Evolutionary conservation across 1,139 yeast genomes (phyloP), one percentile per base, ranked within the genome.

Genomic region (Yamadazyma jaroonii): DNA sequence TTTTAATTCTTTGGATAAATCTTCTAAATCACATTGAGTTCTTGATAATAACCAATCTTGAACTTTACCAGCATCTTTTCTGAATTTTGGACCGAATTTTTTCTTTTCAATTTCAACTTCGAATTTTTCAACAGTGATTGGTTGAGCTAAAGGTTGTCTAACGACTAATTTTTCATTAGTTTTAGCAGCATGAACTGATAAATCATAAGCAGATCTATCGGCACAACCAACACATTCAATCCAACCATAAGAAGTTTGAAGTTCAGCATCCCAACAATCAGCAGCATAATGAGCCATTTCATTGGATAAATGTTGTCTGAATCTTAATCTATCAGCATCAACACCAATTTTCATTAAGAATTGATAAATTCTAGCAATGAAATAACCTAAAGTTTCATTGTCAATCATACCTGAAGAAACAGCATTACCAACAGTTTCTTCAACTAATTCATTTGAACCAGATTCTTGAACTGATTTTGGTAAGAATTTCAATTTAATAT

Each of bases 271-370:
- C 99, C 99, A 94, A 74, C 99, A 94, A 69, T 94, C 99, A 50
- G 96, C 83, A 42, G 98, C 98, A 62, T 94, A 94, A 64, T 94
- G 99, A 20, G 99, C 99, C 99, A 94, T 94, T 72, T 94, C 99
- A 62, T 92, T 94, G 52, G 82, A 74, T 95, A 94, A 84, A 69
- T 94, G 99, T 72, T 94, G 98, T 75, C 99, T 85, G 79, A 94
- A 94, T 67, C 99, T 81, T 64, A 92, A 69, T 59, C 89, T 82
- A 39, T 69, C 61, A 43, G 83, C 74, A 61, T 92, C 90, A 47
- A 90, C 89, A 71, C 99, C 99, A 58, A 94, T 88, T 61, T 85
- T 87, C 49, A 72, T 59, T 64, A 94, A 77, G 67, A 92, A 94
- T 53, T 72, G 67, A 67, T 83, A 87, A 56, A 94, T 92, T 72